Evolutionary conservation across 768 basidiomycete species (phyloP).

Genomic region (Psilocybe subaeruginosa): DNA sequence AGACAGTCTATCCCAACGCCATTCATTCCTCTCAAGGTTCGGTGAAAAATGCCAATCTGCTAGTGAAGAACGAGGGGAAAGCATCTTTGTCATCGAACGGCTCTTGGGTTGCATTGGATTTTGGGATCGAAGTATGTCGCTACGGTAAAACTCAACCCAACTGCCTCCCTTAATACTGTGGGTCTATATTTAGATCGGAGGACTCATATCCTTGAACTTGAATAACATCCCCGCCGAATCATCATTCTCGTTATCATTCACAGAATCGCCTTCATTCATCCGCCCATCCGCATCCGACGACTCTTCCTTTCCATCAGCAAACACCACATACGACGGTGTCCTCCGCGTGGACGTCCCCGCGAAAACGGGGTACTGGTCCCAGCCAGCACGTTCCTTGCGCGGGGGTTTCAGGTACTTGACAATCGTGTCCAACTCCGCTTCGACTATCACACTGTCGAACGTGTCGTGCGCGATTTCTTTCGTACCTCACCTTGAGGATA

Average conservation of each 20-base stretch:
- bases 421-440: constrained; percentile 38
- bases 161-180: neutral
- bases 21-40: constrained; percentile 40
- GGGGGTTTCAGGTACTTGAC: constrained; percentile 61
- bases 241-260: constrained; percentile 54
- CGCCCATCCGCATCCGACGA: constrained; percentile 56
- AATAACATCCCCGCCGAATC: constrained; percentile 33
- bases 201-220: constrained; percentile 52
- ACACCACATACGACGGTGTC: constrained; percentile 45
- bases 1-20: constrained; percentile 45
- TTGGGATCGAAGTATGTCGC: constrained; percentile 49
- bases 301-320: constrained; percentile 49
- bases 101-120: constrained; percentile 57
- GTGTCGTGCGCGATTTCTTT: constrained; percentile 54
- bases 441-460: constrained; percentile 45
- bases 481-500: constrained; percentile 52
- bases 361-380: constrained; percentile 45
- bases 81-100: constrained; percentile 43
- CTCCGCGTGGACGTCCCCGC: constrained; percentile 39
- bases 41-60: constrained; percentile 32
- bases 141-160: neutral
- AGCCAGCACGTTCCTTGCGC: constrained; percentile 45
- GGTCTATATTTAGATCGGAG: constrained; percentile 44
- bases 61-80: constrained; percentile 36
- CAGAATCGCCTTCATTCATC: constrained; percentile 59